Evolutionary conservation across 192 early-diverging fungal species (phyloP).

Genomic region (Spizellomyces punctatus): DNA sequence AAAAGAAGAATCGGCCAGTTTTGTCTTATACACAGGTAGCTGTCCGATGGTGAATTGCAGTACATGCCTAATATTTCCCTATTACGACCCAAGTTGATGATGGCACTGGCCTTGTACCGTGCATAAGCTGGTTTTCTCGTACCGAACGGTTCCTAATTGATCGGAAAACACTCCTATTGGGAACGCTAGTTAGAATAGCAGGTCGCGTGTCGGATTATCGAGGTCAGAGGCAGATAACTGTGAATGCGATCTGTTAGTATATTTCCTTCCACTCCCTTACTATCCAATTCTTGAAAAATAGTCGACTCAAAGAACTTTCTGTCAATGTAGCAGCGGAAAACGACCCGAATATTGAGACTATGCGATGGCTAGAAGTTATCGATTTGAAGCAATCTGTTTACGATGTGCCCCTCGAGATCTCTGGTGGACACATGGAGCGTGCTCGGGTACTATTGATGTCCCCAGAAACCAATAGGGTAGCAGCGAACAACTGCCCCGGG

Average conservation of each 20-base stretch:
- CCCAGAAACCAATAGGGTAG: not conserved
- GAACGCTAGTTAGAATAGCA: constrained; percentile 20
- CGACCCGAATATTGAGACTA: constrained; percentile 29
- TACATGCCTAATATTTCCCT: too few species aligned
- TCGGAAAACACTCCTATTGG: constrained; percentile 18
- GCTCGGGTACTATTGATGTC: too few species aligned
- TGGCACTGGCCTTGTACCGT: constrained; percentile 24
- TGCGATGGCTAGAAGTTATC: constrained; percentile 21
- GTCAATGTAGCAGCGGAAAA: constrained; percentile 9
- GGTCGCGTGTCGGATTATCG: constrained; percentile 25
- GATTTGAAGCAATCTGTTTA: constrained; percentile 19
- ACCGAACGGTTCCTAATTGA: constrained; percentile 2
- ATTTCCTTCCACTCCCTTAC: not conserved
- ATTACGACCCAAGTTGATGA: constrained; percentile 18
- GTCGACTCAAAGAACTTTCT: not conserved
- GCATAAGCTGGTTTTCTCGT: constrained; percentile 27
- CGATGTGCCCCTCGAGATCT: not conserved
- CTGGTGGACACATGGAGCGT: not conserved
- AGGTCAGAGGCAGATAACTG: constrained; percentile 12
- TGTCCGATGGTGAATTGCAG: not conserved
- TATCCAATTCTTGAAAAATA: not conserved
- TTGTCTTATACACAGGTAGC: constrained; percentile 20
- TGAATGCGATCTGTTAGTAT: constrained; percentile 18
- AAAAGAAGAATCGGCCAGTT: constrained; percentile 22
- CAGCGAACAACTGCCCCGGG: not conserved